These are phyloP conservation scores for Artemisia annua DNA, from an alignment of 129 eudicot species.

Conservation along the genomic window DNA sequence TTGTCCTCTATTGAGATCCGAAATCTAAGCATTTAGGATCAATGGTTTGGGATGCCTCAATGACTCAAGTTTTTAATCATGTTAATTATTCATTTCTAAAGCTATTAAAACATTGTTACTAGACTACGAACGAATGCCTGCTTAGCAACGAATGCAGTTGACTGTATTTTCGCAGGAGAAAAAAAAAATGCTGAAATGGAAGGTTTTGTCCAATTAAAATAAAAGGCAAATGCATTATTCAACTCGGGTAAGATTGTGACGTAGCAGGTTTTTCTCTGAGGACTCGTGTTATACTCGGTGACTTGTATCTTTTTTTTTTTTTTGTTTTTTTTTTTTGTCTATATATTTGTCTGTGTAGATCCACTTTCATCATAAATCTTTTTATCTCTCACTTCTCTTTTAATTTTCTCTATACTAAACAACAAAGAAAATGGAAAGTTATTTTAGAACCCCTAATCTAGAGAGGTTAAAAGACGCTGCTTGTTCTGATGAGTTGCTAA, in stretches of 20 bases:
- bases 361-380: too few species aligned
- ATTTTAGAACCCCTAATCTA: too few species aligned
- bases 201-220: conserved; percentile 78
- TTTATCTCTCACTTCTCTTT: too few species aligned
- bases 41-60: conserved; percentile 95
- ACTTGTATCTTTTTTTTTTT: background rate
- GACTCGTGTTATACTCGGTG: background rate
- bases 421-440: too few species aligned
- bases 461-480: too few species aligned
- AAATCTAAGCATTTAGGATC: conserved; percentile 87
- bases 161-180: conserved; percentile 42
- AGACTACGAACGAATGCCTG: background rate
- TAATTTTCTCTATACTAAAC: too few species aligned
- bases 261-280: conserved; percentile 89
- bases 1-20: too few species aligned
- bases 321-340: too few species aligned
- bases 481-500: too few species aligned
- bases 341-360: too few species aligned
- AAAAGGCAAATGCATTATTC: conserved; percentile 86
- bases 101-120: too few species aligned
- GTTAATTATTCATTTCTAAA: background rate
- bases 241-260: conserved; percentile 98
- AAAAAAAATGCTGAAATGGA: conserved; percentile 74
- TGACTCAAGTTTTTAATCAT: conserved; percentile 89
- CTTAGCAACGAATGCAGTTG: conserved; percentile 4